Base-by-base conservation (phyloP, 2,329 filamentous ascomycete species). In the Lachnellula hyalina region DNA sequence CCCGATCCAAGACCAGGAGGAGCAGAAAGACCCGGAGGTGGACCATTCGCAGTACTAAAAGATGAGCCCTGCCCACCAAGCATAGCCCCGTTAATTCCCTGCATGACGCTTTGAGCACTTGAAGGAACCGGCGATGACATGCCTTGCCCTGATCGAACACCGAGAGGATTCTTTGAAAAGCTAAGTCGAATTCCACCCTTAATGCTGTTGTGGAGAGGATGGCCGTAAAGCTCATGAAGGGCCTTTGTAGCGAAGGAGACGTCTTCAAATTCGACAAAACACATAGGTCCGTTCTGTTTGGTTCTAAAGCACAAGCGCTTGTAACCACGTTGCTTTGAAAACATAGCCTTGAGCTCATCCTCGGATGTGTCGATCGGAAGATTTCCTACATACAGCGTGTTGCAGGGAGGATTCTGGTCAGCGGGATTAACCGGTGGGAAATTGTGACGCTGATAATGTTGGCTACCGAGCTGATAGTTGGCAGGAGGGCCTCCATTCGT, bases 301-400 rank as follows among this genome's bases (percentile, higher is more conserved):
- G 91, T 95, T 35, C 93, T 83, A 77, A 96, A 96, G 68, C 91
- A 96, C 7, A 99, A 83, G 28, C 94, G 83, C 74, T 96, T 97
- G 76, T 96, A 99, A 3, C 94, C 94, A 47, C 92, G 86, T 70
- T 95, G 90, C 72, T 92, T 93, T 25, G 87, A 91, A 68, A 99
- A 99, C 67, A 96, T 81, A 21, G 87, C 84, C 73, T 97, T 97
- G 53, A 99, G 81, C 71, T 97, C 94, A 68, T 97, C 93, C 67
- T 99, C 94, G 0, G 89, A 93, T 0, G 92, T 95, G 68, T 96
- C 89, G 54, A 92, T 83, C 0, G 93, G 94, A 44, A 99, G 76
- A 66, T 99, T 97, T n/a, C 94, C 93, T 19, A 99, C 93, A 67
- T 99, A 97, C 6, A 99, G 79, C 0, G 94, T 99, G 69, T 99